Evolutionary conservation across 345 rosid genomes (phyloP), one percentile per base, ranked within the genome.

Genomic region (Excoecaria cochinchinensis): DNA sequence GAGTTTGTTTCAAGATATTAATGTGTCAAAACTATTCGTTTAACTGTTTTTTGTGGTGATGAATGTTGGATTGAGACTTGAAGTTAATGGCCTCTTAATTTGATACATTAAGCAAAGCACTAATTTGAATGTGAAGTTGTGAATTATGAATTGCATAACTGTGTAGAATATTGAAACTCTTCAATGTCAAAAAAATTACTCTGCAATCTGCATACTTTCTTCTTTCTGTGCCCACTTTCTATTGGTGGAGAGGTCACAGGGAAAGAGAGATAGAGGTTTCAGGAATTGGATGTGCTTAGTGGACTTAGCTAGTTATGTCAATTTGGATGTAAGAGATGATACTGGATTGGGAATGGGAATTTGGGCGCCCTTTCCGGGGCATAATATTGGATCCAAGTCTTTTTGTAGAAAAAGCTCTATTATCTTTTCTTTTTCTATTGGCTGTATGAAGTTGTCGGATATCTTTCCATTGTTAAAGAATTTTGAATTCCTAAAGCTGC

Each of bases 401-500:
- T 56, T 56, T 56, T 13, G 12, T 60, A 14, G 42, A 31, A 60
- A 14, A 56, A 11, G n/a, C 17, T n/a, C 16, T 5, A 39, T n/a
- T 22, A 38, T 60, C 12, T 46, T 68, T 31, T 31, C 31, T 68
- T 25, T 46, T 51, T 4, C 31, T 31, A 31, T 31, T 31, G 31
- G 31, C 31, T 31, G 31, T 31, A 0, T 31, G 31, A 31, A 31
- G 31, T 1, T 31, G 1, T 31, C 31, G 2, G 31, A 31, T 15
- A 31, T 4, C 42, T 25, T 52, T 4, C 24, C 21, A 36, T 70
- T 1, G 48, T 42, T 48, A 15, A 36, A 71, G 25, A 76, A 40
- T 31, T 22, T 67, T 12, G 17, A n/a, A 36, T 36, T 65, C 39
- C 46, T 72, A 8, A 70, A 74, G 68, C 39, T 77, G 76, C 84